These are phyloP conservation scores for Wickerhamiella nectarea DNA, from an alignment of 805 yeast species.

Conservation along the genomic window DNA sequence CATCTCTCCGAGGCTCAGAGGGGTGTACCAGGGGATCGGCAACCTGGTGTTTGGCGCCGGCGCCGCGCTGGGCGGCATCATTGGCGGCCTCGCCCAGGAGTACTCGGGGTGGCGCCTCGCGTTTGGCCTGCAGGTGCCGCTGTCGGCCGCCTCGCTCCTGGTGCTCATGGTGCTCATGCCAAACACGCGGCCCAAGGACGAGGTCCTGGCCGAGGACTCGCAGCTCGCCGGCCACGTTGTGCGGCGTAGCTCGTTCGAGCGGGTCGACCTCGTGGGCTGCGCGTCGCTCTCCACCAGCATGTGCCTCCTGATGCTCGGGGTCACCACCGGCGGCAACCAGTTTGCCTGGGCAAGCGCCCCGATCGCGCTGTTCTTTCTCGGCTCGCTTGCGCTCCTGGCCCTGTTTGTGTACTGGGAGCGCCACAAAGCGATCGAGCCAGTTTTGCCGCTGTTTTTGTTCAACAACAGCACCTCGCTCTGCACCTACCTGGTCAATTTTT, in stretches of 20 bases:
- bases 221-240: slow-evolving; percentile 27
- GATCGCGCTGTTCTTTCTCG: slow-evolving; percentile 27
- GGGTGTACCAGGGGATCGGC: slow-evolving; percentile 69
- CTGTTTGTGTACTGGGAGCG: slow-evolving; percentile 41
- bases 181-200: slow-evolving; percentile 9
- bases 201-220: slow-evolving; percentile 12
- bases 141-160: slow-evolving; percentile 27
- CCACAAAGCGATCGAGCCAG: slow-evolving; percentile 45
- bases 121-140: slow-evolving; percentile 30
- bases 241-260: slow-evolving; percentile 34
- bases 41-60: slow-evolving; percentile 70
- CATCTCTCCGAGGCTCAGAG: slow-evolving; percentile 62
- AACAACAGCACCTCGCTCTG: slow-evolving; percentile 45
- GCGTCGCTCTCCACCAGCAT: slow-evolving; percentile 43
- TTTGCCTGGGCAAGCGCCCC: slow-evolving; percentile 33
- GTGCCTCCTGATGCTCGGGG: slow-evolving; percentile 44
- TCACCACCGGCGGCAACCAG: slow-evolving; percentile 52
- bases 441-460: slow-evolving; percentile 51
- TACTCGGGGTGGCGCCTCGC: slow-evolving; percentile 53
- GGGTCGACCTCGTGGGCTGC: slow-evolving; percentile 57
- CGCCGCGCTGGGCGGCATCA: slow-evolving; percentile 51
- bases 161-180: slow-evolving; percentile 21
- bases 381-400: slow-evolving; percentile 26
- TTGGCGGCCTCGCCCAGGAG: slow-evolving; percentile 41
- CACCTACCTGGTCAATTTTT: slow-evolving; percentile 56